Conservation (phyloP, 345 rosid species). For the Syzygium grande region DNA sequence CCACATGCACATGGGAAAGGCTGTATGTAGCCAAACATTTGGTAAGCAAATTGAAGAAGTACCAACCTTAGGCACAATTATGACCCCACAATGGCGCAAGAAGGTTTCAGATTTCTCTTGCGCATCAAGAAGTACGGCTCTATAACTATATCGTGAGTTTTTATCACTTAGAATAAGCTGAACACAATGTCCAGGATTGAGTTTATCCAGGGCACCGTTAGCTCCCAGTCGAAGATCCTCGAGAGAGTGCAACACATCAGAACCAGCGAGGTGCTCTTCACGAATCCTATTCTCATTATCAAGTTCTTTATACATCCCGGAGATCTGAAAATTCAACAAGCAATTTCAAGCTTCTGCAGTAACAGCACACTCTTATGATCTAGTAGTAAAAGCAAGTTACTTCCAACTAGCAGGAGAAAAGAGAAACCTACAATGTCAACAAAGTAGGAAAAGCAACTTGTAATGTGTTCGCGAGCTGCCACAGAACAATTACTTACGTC, state of each 20-base stretch:
- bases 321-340: slow-evolving; percentile 36
- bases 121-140: slow-evolving; percentile 76
- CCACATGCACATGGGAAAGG: neutral
- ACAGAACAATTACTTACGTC: neutral
- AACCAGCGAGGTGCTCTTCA: slow-evolving; percentile 45
- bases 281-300: slow-evolving; percentile 69
- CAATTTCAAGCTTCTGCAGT: neutral
- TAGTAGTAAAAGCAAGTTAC: neutral
- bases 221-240: slow-evolving; percentile 74
- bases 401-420: neutral
- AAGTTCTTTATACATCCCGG: slow-evolving; percentile 67
- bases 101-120: slow-evolving; percentile 34
- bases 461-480: neutral
- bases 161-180: slow-evolving; percentile 50
- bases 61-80: slow-evolving; percentile 86
- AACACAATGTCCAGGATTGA: slow-evolving; percentile 48
- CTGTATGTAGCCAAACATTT: neutral
- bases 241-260: slow-evolving; percentile 58
- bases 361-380: neutral
- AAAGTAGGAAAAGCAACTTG: neutral
- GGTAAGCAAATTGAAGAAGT: neutral
- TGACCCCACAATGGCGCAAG: slow-evolving; percentile 62
- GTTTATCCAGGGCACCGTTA: slow-evolving; percentile 49
- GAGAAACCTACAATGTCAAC: neutral
- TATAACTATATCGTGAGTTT: slow-evolving; percentile 54